These are phyloP conservation scores for Bigelowiella natans DNA, from an alignment of 78 protist genomes.

Conservation along the genomic window DNA sequence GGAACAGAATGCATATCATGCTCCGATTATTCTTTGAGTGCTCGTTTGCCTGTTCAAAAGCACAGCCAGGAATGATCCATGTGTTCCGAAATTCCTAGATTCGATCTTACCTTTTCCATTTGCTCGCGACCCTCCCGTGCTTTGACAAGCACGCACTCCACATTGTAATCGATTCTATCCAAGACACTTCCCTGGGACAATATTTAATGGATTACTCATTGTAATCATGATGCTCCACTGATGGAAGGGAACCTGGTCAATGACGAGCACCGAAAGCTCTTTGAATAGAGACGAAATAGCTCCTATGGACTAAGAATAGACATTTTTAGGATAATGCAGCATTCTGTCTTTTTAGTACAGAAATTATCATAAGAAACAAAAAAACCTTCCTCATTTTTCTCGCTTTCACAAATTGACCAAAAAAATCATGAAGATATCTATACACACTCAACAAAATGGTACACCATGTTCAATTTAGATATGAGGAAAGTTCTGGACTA, in stretches of 20 bases:
- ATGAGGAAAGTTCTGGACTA: no score
- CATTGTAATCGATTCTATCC: neutral
- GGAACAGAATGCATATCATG: neutral
- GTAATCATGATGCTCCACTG: no score
- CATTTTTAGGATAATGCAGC: no score
- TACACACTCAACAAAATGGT: no score
- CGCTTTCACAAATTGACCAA: no score
- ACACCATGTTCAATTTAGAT: no score
- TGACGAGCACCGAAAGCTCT: neutral
- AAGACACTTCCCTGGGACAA: neutral
- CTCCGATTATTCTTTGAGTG: neutral
- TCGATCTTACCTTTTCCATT: neutral
- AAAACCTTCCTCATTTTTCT: no score
- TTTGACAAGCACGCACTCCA: neutral
- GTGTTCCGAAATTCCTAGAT: neutral
- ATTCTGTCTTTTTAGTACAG: no score
- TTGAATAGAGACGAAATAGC: neutral
- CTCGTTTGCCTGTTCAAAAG: neutral
- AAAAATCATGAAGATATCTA: no score
- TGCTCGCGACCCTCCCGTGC: neutral
- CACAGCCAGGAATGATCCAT: neutral
- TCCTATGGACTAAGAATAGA: neutral
- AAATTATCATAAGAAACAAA: no score
- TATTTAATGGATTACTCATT: no score
- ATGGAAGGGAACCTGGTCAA: neutral